Base-by-base conservation (phyloP, 2,329 filamentous ascomycete species). In the Colletotrichum liaoningense region DNA sequence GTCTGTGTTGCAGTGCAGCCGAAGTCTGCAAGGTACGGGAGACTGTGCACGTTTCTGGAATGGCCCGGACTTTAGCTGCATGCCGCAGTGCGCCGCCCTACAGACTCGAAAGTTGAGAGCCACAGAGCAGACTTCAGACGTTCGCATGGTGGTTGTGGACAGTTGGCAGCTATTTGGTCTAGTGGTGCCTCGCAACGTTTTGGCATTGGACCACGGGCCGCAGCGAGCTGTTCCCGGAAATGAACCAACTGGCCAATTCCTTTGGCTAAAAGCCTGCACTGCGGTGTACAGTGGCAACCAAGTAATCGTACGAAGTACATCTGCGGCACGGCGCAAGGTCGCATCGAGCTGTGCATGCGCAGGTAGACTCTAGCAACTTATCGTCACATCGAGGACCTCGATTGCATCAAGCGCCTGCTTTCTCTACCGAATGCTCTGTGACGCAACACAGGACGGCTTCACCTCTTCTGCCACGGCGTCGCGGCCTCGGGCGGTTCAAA, bases 1-100 rank as follows among this genome's bases (percentile, higher is more conserved):
- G 33, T 22, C 46, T 52, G 67, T 60, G 70, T 70, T 70, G 70
- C 60, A 73, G 67, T 62, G 70, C 70, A 73, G 59, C 67, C 54
- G 46, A 65, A 63, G 46, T 46, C 70, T 73, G 70, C 67, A 73
- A 73, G 70, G 70, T 70, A 73, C 70, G 60, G 70, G 63, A 70
- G 54, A 65, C 67, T 38, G 66, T 69, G 67, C 66, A 73, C 70
- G 55, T 65, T 64, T 70, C 54, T 60, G 70, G 67, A 65, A 69
- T 60, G 59, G 60, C 67, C 55, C 70, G 59, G 66, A 46, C 70
- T 60, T 49, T 54, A 67, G 52, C 58, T 54, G 30, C 54, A 63
- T 46, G 66, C 46, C 59, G 46, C 33, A 54, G 49, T 67, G 64
- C 28, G 59, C 26, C 52, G 60, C 46, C 22, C 16, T 66, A 55